A percentile compares a stretch with the other conserved stretches of the same genome.
Evolutionary conservation across 164 flowering plant genomes (phyloP).

Genomic region (Piper betle): DNA sequence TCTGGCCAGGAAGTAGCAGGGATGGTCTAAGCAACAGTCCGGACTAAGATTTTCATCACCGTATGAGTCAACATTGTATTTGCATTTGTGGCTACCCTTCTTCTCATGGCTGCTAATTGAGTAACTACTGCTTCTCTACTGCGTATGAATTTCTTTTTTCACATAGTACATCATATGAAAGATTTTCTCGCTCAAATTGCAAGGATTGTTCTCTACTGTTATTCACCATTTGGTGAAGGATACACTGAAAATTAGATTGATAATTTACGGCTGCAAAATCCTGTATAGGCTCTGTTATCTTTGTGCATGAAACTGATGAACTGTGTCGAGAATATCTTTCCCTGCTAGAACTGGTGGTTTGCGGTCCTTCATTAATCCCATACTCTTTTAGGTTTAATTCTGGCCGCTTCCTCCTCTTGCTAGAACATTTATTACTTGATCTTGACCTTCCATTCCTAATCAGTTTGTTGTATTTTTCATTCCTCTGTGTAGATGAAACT

Average conservation of each 20-base stretch:
- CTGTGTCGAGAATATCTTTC: neutral
- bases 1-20: conserved; percentile 14
- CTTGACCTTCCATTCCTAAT: conserved; percentile 1
- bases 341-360: neutral
- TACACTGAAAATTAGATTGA: neutral
- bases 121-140: neutral
- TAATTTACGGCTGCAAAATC: conserved; percentile 9
- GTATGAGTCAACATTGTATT: neutral
- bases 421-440: conserved; percentile 11
- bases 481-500: neutral
- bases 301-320: conserved; percentile 2
- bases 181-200: neutral
- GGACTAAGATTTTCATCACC: conserved; percentile 1
- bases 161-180: neutral
- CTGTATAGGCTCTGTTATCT: conserved; percentile 18
- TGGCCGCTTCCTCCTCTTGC: conserved; percentile 12
- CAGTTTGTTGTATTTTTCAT: neutral
- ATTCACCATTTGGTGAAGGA: neutral
- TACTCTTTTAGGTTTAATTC: conserved; percentile 26
- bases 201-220: neutral
- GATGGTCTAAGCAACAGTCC: conserved; percentile 13
- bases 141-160: neutral
- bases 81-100: neutral
- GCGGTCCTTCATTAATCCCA: conserved; percentile 12
- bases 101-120: conserved; percentile 1